Conservation (phyloP, 768 basidiomycete genomes). For the Tylopilus vinaceipallidus region DNA sequence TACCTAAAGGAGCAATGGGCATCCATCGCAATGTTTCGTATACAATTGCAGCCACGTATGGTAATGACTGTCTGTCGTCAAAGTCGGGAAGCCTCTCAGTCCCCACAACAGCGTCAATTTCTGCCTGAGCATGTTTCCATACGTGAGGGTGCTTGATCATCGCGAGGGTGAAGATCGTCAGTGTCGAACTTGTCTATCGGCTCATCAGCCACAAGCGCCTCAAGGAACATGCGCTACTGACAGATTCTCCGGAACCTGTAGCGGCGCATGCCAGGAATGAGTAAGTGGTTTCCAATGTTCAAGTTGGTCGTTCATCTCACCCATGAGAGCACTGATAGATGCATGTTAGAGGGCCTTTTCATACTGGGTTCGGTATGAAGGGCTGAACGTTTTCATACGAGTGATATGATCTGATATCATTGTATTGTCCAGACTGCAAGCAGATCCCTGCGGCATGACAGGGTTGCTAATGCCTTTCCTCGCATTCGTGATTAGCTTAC, state of each 20-base stretch:
- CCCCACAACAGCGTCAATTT: conserved; percentile 3
- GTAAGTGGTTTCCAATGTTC: too few relatives aligned
- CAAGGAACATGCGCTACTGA: too few relatives aligned
- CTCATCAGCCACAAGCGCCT: not conserved
- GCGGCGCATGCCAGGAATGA: too few relatives aligned
- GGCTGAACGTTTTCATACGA: conserved; percentile 4
- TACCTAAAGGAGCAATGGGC: not conserved
- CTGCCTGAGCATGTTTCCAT: not conserved
- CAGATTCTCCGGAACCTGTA: too few relatives aligned
- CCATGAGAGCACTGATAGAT: conserved; percentile 5
- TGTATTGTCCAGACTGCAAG: not conserved
- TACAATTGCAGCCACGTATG: not conserved
- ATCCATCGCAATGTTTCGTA: not conserved
- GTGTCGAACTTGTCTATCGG: not conserved
- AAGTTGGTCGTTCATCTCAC: not conserved
- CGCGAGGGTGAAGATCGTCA: not conserved
- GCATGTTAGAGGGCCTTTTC: not conserved
- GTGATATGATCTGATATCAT: conserved; percentile 9
- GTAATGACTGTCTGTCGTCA: not conserved
- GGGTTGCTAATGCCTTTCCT: not conserved
- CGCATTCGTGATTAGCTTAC: not conserved
- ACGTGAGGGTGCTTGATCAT: not conserved
- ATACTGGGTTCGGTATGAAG: not conserved
- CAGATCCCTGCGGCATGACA: not conserved
- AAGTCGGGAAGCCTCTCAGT: not conserved